These are phyloP conservation scores for Canariomyces notabilis DNA, from an alignment of 2,329 filamentous ascomycete genomes.

Conservation along the genomic window DNA sequence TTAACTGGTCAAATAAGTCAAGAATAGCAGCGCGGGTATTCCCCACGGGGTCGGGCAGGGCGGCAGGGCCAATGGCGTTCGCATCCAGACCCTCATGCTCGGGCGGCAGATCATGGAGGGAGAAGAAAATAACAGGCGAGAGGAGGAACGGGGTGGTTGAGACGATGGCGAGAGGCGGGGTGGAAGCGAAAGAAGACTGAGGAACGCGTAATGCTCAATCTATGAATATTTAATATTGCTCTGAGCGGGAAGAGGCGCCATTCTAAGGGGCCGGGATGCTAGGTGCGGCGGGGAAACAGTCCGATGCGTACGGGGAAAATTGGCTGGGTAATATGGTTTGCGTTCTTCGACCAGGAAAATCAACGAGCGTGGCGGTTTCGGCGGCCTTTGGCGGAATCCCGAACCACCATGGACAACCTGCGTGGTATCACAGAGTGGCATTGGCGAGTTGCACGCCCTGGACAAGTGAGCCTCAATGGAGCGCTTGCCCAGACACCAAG, in stretches of 20 bases:
- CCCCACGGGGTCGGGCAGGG: slow-evolving; percentile 20
- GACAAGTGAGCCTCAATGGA: slow-evolving; percentile 10
- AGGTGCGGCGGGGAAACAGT: slow-evolving; percentile 20
- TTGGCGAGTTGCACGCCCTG: slow-evolving; percentile 5
- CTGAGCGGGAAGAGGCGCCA: slow-evolving; percentile 16
- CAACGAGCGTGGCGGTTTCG: slow-evolving; percentile 11
- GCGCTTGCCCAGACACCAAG: slow-evolving; percentile 11
- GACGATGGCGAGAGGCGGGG: slow-evolving; percentile 6
- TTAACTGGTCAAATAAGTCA: slow-evolving; percentile 18
- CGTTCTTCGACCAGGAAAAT: slow-evolving; percentile 22
- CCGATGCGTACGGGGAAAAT: slow-evolving; percentile 24
- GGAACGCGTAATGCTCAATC: slow-evolving; percentile 28
- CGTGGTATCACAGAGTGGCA: slow-evolving; percentile 9
- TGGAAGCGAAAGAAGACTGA: slow-evolving; percentile 11
- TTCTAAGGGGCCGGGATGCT: slow-evolving; percentile 23
- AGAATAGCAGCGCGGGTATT: slow-evolving; percentile 22
- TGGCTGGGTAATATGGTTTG: slow-evolving; percentile 22
- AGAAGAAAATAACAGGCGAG: slow-evolving; percentile 14
- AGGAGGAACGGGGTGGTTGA: not conserved
- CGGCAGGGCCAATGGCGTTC: slow-evolving; percentile 19
- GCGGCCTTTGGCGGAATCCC: slow-evolving; percentile 13
- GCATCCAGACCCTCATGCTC: slow-evolving; percentile 15
- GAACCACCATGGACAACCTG: not conserved
- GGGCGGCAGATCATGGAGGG: slow-evolving; percentile 14
- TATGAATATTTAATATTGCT: slow-evolving; percentile 22